phyloP scores from a whole-genome alignment of 805 yeast genomes.

The Ogataea minuta region DNA sequence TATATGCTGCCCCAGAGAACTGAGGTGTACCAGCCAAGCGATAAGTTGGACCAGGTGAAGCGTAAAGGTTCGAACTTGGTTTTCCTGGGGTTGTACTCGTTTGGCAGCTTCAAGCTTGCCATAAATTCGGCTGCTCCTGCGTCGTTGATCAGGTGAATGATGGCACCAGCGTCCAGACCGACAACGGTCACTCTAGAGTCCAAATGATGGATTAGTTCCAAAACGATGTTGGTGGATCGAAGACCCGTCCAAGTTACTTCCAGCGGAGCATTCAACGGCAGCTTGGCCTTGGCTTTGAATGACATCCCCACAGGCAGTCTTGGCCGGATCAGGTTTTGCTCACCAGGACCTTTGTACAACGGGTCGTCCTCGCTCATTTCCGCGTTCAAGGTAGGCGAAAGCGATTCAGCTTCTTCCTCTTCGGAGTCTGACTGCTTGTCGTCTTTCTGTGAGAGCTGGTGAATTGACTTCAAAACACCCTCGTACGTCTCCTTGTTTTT shows the following conservation, averaged over 20 bases:
- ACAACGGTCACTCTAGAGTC: slow-evolving; percentile 35
- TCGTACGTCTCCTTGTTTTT: slow-evolving; percentile 41
- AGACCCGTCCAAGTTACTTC: slow-evolving; percentile 56
- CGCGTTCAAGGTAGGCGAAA: slow-evolving; percentile 9
- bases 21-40: slow-evolving; percentile 75
- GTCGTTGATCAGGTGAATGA: slow-evolving; percentile 42
- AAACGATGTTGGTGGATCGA: slow-evolving; percentile 43
- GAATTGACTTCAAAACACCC: slow-evolving; percentile 36
- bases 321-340: slow-evolving; percentile 41
- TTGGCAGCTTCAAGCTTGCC: slow-evolving; percentile 16
- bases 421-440: slow-evolving; percentile 12
- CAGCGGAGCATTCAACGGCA: slow-evolving; percentile 49
- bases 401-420: slow-evolving; percentile 5
- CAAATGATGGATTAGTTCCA: slow-evolving; percentile 34
- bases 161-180: slow-evolving; percentile 25
- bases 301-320: slow-evolving; percentile 62
- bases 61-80: slow-evolving; percentile 45
- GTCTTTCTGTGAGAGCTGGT: slow-evolving; percentile 28
- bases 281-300: slow-evolving; percentile 49
- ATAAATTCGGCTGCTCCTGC: slow-evolving; percentile 29
- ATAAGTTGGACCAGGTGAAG: slow-evolving; percentile 60
- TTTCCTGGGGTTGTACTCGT: slow-evolving; percentile 41
- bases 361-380: slow-evolving; percentile 9
- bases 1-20: slow-evolving; percentile 62
- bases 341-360: slow-evolving; percentile 16